Evolutionary conservation across 495 filamentous ascomycete genomes (phyloP).

Genomic region (Aspergillus homomorphus): DNA sequence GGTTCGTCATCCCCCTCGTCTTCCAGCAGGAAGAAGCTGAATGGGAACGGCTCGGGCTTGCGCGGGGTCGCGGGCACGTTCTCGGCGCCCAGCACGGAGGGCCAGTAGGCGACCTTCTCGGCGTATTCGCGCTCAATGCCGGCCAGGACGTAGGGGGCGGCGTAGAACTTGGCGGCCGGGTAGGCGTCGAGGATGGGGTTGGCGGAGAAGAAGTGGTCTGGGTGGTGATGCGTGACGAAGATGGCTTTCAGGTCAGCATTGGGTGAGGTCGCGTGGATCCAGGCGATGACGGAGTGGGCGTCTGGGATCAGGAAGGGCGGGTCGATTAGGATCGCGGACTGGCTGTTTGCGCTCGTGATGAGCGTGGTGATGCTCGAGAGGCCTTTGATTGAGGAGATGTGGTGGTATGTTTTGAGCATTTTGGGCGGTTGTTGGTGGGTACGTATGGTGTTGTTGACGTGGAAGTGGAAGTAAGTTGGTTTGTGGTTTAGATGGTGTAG

Average conservation of each 20-base stretch:
- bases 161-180: constrained; percentile 23
- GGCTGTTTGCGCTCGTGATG: constrained; percentile 6
- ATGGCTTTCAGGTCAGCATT: constrained; percentile 19
- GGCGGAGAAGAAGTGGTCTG: constrained; percentile 33
- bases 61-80: constrained; percentile 22
- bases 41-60: constrained; percentile 25
- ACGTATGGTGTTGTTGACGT: not conserved
- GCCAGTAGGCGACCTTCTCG: constrained; percentile 31
- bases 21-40: constrained; percentile 23
- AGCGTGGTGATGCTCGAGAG: constrained; percentile 22
- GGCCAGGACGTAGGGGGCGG: constrained; percentile 30
- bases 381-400: constrained; percentile 18
- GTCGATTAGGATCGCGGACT: constrained; percentile 16
- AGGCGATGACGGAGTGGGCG: constrained; percentile 19
- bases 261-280: constrained; percentile 20
- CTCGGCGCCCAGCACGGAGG: constrained; percentile 22
- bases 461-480: not conserved
- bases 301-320: constrained; percentile 21
- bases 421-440: not conserved
- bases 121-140: constrained; percentile 31
- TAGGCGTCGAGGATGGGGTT: constrained; percentile 31
- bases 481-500: not conserved
- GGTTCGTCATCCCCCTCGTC: constrained; percentile 17
- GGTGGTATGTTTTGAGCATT: constrained; percentile 20
- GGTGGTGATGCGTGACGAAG: constrained; percentile 34